These are phyloP conservation scores for Paramarasmius palmivorus DNA, from an alignment of 1,284 basidiomycete genomes.

Conservation along the genomic window DNA sequence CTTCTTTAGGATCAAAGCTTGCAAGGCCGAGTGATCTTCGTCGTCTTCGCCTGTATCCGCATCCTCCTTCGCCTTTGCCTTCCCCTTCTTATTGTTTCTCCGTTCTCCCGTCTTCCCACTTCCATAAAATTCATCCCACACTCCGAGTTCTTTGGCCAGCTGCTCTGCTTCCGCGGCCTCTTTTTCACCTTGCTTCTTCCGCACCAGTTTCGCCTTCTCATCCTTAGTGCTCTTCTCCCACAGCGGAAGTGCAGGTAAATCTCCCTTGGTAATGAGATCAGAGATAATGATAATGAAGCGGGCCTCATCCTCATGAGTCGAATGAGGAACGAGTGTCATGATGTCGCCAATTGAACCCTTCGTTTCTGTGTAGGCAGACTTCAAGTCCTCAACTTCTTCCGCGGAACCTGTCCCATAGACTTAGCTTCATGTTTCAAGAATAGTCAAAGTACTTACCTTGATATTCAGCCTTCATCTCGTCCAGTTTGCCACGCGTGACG, in stretches of 20 bases:
- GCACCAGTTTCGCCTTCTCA: constrained; percentile 71
- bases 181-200: constrained; percentile 73
- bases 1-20: constrained; percentile 81
- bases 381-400: constrained; percentile 82
- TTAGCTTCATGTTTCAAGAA: constrained; percentile 2
- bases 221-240: constrained; percentile 80
- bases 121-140: constrained; percentile 96
- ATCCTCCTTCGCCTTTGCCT: constrained; percentile 38
- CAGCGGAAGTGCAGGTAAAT: constrained; percentile 55
- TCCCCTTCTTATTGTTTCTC: constrained; percentile 57
- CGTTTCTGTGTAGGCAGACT: constrained; percentile 66
- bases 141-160: constrained; percentile 84
- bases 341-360: constrained; percentile 77
- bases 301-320: constrained; percentile 77
- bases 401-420: too few species aligned
- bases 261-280: constrained; percentile 60
- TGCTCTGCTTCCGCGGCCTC: constrained; percentile 87
- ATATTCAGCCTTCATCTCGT: constrained; percentile 89
- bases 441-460: constrained; percentile 60
- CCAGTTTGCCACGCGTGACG: constrained; percentile 82
- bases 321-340: constrained; percentile 84
- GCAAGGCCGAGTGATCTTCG: constrained; percentile 70
- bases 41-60: constrained; percentile 44
- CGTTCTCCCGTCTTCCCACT: constrained; percentile 68
- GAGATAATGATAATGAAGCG: constrained; percentile 79